These are phyloP conservation scores for Penicillium macrosclerotiorum DNA, from an alignment of 495 filamentous ascomycete genomes.

Conservation along the genomic window DNA sequence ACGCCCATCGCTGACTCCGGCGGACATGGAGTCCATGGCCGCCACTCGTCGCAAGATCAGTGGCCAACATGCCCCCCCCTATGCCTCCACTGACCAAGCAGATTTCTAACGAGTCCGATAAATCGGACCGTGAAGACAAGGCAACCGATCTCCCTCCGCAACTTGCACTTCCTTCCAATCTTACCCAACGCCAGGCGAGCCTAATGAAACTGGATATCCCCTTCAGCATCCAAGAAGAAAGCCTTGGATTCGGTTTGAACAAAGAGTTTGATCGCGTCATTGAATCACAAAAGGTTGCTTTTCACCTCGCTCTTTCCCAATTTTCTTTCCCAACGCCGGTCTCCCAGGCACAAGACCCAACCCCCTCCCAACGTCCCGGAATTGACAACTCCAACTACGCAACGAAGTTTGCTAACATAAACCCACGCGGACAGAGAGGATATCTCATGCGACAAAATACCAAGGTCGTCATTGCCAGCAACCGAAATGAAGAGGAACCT, in stretches of 20 bases:
- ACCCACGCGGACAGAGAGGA: conserved; percentile 72
- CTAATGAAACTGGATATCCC: conserved; percentile 69
- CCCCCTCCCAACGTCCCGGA: background rate
- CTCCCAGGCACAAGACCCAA: conserved; percentile 12
- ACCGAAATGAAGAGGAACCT: conserved; percentile 52
- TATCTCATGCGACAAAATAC: conserved; percentile 99
- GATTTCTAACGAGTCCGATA: conserved; percentile 30
- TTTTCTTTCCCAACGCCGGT: conserved; percentile 11
- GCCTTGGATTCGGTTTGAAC: conserved; percentile 78
- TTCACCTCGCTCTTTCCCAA: conserved; percentile 51
- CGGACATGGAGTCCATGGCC: conserved; percentile 84
- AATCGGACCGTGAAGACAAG: conserved; percentile 27
- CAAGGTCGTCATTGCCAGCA: conserved; percentile 88
- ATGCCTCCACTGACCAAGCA: conserved; percentile 50
- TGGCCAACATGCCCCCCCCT: conserved; percentile 60
- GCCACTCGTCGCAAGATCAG: conserved; percentile 83
- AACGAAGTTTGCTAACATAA: conserved; percentile 54
- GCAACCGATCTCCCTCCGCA: conserved; percentile 12
- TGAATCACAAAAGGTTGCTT: conserved; percentile 94
- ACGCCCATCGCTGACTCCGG: conserved; percentile 78
- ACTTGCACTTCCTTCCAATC: conserved; percentile 16
- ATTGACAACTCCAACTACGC: background rate
- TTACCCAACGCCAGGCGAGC: conserved; percentile 47
- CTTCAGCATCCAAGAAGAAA: conserved; percentile 48
- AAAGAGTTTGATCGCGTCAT: conserved; percentile 94